Evolutionary conservation across 176 grass and related monocot genomes (phyloP).

Genomic region (Aechmea fasciata): DNA sequence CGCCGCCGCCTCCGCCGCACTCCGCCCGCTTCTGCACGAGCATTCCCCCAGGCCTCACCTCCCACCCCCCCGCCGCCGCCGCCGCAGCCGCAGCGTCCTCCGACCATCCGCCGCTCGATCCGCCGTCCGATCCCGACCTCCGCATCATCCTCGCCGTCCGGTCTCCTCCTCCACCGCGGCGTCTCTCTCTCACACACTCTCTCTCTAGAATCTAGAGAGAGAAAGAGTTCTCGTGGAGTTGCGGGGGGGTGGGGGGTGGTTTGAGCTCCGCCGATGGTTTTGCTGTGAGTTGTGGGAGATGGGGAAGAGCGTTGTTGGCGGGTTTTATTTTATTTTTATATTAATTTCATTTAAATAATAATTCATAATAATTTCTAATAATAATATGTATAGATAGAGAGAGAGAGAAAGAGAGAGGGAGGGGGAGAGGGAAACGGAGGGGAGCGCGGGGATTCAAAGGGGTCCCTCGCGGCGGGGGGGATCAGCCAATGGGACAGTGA

Average conservation of each 20-base stretch:
- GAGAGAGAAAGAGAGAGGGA: neutral
- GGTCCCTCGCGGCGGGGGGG: neutral
- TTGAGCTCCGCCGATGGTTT: no score
- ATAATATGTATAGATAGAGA: no score
- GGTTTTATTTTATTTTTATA: no score
- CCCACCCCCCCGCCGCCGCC: slow-evolving; percentile 36
- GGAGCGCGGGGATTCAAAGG: neutral
- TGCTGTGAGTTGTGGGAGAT: no score
- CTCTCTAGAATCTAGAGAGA: neutral
- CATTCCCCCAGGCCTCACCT: slow-evolving; percentile 76
- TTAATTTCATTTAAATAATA: no score
- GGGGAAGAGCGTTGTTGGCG: no score
- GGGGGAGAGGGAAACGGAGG: no score
- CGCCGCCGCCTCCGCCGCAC: slow-evolving; percentile 2
- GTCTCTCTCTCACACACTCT: slow-evolving; percentile 2
- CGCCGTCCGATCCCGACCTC: slow-evolving; percentile 70
- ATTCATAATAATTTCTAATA: no score
- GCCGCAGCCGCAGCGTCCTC: slow-evolving; percentile 37
- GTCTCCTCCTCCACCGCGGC: neutral
- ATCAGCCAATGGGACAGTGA: neutral
- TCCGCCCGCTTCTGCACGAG: slow-evolving; percentile 62
- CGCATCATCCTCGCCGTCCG: slow-evolving; percentile 45
- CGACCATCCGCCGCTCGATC: slow-evolving; percentile 87
- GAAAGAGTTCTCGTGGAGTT: neutral
- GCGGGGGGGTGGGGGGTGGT: no score